Evolutionary conservation across 208 protist species (phyloP).

Genomic region (Acanthamoeba healyi): DNA sequence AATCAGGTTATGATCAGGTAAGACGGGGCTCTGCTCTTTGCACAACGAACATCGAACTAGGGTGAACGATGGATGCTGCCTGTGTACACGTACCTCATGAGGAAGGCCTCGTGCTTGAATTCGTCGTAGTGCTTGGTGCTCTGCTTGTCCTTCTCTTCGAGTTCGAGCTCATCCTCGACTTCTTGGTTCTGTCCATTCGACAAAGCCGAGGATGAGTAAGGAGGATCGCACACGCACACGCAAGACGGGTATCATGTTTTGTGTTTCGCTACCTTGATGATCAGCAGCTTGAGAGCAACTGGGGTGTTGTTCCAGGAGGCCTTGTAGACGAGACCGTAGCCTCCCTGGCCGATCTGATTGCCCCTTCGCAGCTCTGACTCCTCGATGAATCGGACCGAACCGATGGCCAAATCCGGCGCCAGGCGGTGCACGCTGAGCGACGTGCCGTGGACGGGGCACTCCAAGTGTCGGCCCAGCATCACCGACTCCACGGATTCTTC

Average conservation of each 20-base stretch:
- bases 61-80: background rate
- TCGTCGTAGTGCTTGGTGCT: slow-evolving; percentile 76
- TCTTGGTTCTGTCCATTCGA: background rate
- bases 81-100: slow-evolving; percentile 73
- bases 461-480: background rate
- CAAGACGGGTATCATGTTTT: too few species aligned
- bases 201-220: too few species aligned
- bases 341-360: slow-evolving; percentile 2
- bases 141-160: background rate
- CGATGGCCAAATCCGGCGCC: background rate
- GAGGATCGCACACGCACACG: too few species aligned
- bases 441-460: background rate
- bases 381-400: background rate
- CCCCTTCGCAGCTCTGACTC: background rate
- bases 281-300: background rate
- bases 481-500: slow-evolving; percentile 12
- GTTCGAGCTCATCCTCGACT: background rate
- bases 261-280: background rate
- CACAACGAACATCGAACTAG: background rate
- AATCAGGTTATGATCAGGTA: too few species aligned
- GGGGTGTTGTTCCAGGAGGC: slow-evolving; percentile 19
- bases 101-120: slow-evolving; percentile 80
- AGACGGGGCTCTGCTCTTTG: too few species aligned
- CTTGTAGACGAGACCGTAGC: slow-evolving; percentile 41
- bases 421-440: slow-evolving; percentile 10